These are phyloP conservation scores for Coemansia sp. DNA, from an alignment of 192 early-diverging fungal species.

Conservation along the genomic window DNA sequence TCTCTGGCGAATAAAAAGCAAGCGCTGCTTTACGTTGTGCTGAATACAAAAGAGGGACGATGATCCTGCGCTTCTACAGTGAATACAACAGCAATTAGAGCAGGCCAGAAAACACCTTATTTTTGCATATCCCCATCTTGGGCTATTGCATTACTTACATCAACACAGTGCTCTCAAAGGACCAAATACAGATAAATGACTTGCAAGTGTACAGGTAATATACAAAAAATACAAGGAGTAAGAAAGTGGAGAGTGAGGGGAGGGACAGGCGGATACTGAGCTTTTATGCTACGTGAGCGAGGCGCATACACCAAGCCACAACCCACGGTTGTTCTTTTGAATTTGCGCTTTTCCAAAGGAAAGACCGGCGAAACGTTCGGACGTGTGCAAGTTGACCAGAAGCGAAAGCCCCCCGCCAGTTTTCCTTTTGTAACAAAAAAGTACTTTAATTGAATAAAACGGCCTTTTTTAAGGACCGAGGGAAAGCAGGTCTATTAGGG, in stretches of 20 bases:
- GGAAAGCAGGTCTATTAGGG: neutral
- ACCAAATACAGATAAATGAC: neutral
- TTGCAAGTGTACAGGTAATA: constrained; percentile 3
- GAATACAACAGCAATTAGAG: no score
- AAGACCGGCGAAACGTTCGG: constrained; percentile 1
- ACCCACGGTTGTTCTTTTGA: constrained; percentile 1
- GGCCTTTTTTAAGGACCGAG: neutral
- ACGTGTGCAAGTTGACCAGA: neutral
- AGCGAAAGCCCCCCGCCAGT: neutral
- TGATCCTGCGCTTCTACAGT: no score
- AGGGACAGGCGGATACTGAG: constrained; percentile 6
- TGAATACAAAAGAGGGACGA: no score
- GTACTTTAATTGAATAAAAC: neutral
- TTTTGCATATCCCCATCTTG: no score
- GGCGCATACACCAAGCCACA: constrained; percentile 12
- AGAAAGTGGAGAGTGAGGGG: neutral
- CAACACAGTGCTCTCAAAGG: neutral
- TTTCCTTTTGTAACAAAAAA: neutral
- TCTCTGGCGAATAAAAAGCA: no score
- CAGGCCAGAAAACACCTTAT: neutral
- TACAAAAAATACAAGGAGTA: constrained; percentile 15
- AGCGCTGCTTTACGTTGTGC: no score
- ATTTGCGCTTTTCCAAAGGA: neutral
- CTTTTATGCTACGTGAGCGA: constrained; percentile 14
- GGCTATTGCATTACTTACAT: neutral